phyloP scores from a whole-genome alignment of 225 moss, liverwort and hornwort species.

The Physcomitrium patens region DNA sequence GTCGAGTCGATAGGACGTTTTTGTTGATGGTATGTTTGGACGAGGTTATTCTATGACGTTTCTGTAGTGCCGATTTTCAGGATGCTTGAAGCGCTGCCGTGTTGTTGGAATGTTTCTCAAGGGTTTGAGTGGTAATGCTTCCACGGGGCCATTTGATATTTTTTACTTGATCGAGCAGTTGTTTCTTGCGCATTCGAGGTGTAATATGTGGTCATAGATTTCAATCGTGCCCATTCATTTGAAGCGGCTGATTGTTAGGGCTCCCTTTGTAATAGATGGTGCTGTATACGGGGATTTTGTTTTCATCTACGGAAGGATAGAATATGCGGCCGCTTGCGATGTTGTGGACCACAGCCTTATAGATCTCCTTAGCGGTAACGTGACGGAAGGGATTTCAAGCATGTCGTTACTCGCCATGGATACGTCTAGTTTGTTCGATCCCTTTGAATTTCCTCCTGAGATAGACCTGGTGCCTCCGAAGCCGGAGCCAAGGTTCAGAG shows the following conservation, averaged over 20 bases:
- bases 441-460: slow-evolving; percentile 58
- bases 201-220: no score
- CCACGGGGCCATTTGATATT: no score
- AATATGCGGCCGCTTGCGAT: background rate
- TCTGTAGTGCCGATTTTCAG: background rate
- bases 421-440: slow-evolving; percentile 65
- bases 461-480: slow-evolving; percentile 48
- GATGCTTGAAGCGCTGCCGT: slow-evolving; percentile 31
- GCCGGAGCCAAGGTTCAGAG: slow-evolving; percentile 50
- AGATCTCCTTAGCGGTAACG: slow-evolving; percentile 17
- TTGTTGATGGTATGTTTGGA: background rate
- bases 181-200: background rate
- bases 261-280: no score
- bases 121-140: slow-evolving; percentile 10
- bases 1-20: background rate
- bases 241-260: background rate
- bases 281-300: no score
- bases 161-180: background rate
- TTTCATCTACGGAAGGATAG: background rate
- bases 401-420: slow-evolving; percentile 72
- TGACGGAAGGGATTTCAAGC: slow-evolving; percentile 26
- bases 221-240: no score
- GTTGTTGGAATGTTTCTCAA: background rate
- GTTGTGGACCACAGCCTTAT: slow-evolving; percentile 15
- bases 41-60: background rate